These are phyloP conservation scores for Candida glucosophila DNA, from an alignment of 1,139 yeast genomes.

Conservation along the genomic window DNA sequence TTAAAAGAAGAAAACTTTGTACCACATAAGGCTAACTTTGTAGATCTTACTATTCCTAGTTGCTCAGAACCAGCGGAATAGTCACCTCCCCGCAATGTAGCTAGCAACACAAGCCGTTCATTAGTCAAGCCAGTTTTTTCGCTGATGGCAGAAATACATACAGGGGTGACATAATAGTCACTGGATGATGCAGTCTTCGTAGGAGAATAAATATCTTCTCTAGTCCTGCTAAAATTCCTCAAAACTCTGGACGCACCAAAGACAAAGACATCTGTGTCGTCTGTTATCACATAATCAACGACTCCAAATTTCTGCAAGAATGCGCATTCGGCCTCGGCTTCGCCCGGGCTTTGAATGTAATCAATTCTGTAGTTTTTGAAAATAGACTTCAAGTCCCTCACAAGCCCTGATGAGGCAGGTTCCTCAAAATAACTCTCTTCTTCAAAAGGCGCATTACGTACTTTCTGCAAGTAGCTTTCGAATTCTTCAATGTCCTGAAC, in stretches of 20 bases:
- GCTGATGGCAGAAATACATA: conserved; percentile 20
- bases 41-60: conserved; percentile 42
- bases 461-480: conserved; percentile 7
- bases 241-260: conserved; percentile 63
- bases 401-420: conserved; percentile 3
- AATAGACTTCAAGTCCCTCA: conserved; percentile 9
- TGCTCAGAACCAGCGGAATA: conserved; percentile 42
- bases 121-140: conserved; percentile 26
- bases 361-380: conserved; percentile 16
- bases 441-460: conserved; percentile 2
- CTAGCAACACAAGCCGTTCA: conserved; percentile 38
- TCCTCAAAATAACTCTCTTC: conserved; percentile 4
- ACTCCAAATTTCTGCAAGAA: conserved; percentile 45
- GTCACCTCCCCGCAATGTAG: conserved; percentile 54
- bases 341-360: conserved; percentile 55
- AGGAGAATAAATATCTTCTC: conserved; percentile 9
- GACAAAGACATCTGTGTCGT: conserved; percentile 67
- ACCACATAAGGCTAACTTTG: conserved; percentile 18
- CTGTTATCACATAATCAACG: conserved; percentile 66
- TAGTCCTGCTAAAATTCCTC: conserved; percentile 41
- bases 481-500: neutral
- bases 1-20: too few species aligned
- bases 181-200: neutral
- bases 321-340: conserved; percentile 84
- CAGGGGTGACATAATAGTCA: conserved; percentile 38